Evolutionary conservation across 2,329 filamentous ascomycete genomes (phyloP).

Genomic region (Penicillium sp.): DNA sequence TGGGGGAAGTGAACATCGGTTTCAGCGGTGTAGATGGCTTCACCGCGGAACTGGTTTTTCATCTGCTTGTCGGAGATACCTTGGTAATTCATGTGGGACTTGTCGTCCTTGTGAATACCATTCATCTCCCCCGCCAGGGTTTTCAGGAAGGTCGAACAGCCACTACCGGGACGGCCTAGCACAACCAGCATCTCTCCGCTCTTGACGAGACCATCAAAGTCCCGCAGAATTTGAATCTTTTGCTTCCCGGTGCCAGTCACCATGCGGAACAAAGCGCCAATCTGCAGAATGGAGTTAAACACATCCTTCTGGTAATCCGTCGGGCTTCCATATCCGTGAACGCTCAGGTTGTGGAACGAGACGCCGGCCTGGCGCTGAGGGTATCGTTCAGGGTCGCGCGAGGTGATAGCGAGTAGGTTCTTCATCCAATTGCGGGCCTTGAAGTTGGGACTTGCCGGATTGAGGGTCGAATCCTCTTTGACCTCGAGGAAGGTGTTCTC

Average conservation of each 20-base stretch:
- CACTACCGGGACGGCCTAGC: conserved; percentile 50
- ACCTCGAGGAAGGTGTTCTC: conserved; percentile 39
- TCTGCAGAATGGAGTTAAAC: conserved; percentile 37
- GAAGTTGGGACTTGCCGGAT: conserved; percentile 48
- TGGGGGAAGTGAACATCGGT: conserved; percentile 80
- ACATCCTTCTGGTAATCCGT: conserved; percentile 64
- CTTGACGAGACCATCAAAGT: conserved; percentile 62
- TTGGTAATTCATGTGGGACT: conserved; percentile 78
- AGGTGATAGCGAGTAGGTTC: conserved; percentile 46
- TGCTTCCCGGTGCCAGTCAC: conserved; percentile 38
- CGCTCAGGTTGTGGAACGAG: conserved; percentile 64
- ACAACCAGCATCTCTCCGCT: conserved; percentile 59
- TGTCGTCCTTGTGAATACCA: conserved; percentile 69
- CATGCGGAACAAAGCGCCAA: conserved; percentile 34
- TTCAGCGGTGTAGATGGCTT: conserved; percentile 83
- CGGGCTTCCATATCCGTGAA: conserved; percentile 64
- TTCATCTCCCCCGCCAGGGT: conserved; percentile 80
- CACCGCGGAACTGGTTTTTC: conserved; percentile 72
- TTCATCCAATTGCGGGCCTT: conserved; percentile 48
- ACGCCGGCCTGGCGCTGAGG: conserved; percentile 59
- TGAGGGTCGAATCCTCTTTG: conserved; percentile 38
- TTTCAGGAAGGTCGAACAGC: conserved; percentile 83
- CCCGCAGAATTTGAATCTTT: conserved; percentile 60
- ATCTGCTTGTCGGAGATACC: conserved; percentile 55
- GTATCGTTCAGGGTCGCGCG: conserved; percentile 54